Conservation (phyloP, 73 alveolate species). For the Stentor coeruleus region DNA sequence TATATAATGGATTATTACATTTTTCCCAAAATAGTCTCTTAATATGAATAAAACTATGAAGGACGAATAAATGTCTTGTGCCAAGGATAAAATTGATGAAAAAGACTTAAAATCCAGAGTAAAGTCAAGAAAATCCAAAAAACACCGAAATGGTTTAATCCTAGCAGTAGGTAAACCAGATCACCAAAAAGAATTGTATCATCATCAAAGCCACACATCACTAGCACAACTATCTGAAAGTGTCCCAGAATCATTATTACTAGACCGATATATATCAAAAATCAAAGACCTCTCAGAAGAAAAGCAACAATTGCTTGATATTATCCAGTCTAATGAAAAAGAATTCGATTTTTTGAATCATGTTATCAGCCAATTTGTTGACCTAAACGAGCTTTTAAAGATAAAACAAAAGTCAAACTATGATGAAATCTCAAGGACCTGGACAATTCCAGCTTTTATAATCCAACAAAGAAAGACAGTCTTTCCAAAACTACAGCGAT, state of each 20-base stretch:
- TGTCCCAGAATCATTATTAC: not conserved
- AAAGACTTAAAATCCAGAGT: not conserved
- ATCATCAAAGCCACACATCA: not conserved
- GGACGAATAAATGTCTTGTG: not conserved
- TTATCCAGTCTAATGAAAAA: constrained; percentile 17
- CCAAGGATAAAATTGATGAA: not conserved
- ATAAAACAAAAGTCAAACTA: constrained; percentile 23
- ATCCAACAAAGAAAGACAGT: constrained; percentile 15
- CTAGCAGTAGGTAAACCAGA: not conserved
- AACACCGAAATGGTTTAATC: not conserved
- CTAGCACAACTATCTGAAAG: not conserved
- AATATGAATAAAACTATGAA: too few species aligned
- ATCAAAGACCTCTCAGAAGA: not conserved
- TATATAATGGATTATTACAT: too few species aligned
- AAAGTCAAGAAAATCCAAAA: not conserved
- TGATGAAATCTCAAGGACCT: not conserved
- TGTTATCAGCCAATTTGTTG: constrained; percentile 26
- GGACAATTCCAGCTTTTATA: constrained; percentile 36
- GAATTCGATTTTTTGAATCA: constrained; percentile 64
- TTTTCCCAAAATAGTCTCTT: too few species aligned
- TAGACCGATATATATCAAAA: not conserved
- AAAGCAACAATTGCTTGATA: not conserved
- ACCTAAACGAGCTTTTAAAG: constrained; percentile 25
- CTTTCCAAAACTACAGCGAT: constrained; percentile 21
- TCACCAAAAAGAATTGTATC: not conserved